Evolutionary conservation across 1,284 basidiomycete genomes (phyloP).

Genomic region (Peniophora sp.): DNA sequence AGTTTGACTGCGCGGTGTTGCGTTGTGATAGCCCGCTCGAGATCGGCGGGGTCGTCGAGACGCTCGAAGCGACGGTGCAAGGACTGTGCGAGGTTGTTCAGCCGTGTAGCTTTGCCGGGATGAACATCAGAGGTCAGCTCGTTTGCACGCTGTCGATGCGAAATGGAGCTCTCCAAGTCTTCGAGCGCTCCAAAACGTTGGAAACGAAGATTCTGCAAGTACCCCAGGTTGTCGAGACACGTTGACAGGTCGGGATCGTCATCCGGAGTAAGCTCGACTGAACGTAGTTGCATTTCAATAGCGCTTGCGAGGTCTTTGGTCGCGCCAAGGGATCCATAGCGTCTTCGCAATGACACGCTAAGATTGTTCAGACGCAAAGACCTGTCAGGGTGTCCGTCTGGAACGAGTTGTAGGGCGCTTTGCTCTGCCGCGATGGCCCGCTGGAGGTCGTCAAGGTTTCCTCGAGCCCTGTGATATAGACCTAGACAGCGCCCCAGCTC

Average conservation of each 20-base stretch:
- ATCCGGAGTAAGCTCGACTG: neutral
- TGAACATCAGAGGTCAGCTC: neutral
- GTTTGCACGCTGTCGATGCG: neutral
- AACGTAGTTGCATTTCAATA: neutral
- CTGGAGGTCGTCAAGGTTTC: too few relatives aligned
- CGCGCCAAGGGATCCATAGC: too few relatives aligned
- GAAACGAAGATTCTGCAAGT: too few relatives aligned
- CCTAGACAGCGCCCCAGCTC: too few relatives aligned
- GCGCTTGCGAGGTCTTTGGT: neutral
- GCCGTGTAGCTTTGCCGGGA: neutral
- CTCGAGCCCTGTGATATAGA: too few relatives aligned
- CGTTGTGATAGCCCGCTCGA: neutral
- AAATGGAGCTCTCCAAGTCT: neutral
- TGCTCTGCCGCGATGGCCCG: too few relatives aligned
- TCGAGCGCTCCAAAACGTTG: neutral
- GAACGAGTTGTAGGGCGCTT: too few relatives aligned
- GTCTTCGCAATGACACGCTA: too few relatives aligned
- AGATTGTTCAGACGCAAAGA: too few relatives aligned
- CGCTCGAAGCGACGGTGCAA: neutral
- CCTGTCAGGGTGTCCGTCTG: too few relatives aligned
- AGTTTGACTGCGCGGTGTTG: neutral
- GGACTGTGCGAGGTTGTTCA: neutral
- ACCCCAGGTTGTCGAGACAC: too few relatives aligned
- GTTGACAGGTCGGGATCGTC: neutral
- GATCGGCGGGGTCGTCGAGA: neutral